A percentile compares a stretch with the other conserved stretches of the same genome.
Conservation (phyloP, 768 basidiomycete species). For the Leucosporidium scottii region DNA sequence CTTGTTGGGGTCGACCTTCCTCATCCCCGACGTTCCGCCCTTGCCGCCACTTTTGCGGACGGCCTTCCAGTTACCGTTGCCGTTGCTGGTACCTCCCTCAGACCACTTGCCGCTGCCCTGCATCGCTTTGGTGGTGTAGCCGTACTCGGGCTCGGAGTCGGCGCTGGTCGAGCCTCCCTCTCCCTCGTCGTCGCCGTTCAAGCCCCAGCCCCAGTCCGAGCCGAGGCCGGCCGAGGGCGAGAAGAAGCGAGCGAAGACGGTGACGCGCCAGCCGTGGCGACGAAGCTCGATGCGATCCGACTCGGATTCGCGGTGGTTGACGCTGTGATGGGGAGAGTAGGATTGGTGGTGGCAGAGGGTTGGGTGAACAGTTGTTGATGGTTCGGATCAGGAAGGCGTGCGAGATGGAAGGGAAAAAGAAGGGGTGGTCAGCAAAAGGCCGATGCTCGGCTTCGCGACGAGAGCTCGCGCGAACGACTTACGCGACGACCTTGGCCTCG, state of each 20-base stretch:
- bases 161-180: background rate
- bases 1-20: background rate
- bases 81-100: background rate
- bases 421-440: background rate
- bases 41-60: background rate
- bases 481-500: background rate
- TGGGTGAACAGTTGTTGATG: background rate
- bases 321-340: background rate
- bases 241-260: slow-evolving; percentile 14
- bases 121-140: background rate
- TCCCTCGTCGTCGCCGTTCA: background rate
- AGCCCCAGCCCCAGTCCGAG: background rate
- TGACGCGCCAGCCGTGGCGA: background rate
- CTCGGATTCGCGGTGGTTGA: slow-evolving; percentile 14
- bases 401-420: background rate
- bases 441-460: too few relatives aligned
- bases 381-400: too few relatives aligned
- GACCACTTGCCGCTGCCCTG: background rate
- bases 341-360: background rate
- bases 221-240: background rate
- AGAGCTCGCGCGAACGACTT: background rate
- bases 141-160: background rate
- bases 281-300: background rate
- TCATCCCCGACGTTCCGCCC: background rate
- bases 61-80: background rate